Base-by-base conservation (phyloP, 805 yeast genomes). In the Debaryomyces prosopidis region DNA sequence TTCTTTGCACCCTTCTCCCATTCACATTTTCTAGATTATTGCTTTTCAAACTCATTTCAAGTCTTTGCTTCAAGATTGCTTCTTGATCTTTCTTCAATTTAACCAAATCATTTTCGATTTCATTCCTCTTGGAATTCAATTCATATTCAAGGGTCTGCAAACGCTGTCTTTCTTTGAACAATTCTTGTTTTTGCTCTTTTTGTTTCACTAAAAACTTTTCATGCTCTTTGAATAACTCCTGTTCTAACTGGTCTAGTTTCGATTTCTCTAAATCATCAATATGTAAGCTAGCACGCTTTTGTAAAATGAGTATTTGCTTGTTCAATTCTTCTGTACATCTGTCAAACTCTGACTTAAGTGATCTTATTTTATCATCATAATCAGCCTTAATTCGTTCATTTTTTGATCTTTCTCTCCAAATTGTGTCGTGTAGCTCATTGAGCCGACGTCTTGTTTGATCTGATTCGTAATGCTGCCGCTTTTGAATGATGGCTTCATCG, bases 401-500 rank as follows among this genome's bases (percentile, higher is more conserved):
- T 15, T 36, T 39, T 9, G 23, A 7, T 15, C 36, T 39, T 18
- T 50, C 54, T 19, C 40, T 38, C 14, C 39, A 44, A 8, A 40
- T 23, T 26, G 30, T 23, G 12, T 42, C 42, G 33, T 37, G 33
- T 14, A 30, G 11, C 16, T 16, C 14, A 26, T 20, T 23, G 37
- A 19, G 10, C 11, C 16, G 33, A 37, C 17, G 38, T 17, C 15
- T 27, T 15, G 23, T 19, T 39, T 19, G 30, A 8, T 20, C 23
- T 28, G 27, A 33, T 8, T 48, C 26, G 17, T 33, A 37, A 12
- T 20, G 31, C 33, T 30, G 30, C n/a, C 26, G 42, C 42, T 8
- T 41, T 33, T 33, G 39, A 18, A 54, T 44, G 9, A 10, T 23
- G 11, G 48, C 45, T 11, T 54, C 53, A 23, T 54, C 57, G 0